Base-by-base conservation (phyloP, 2,329 filamentous ascomycete species). In the Paraconiothyrium brasiliense region DNA sequence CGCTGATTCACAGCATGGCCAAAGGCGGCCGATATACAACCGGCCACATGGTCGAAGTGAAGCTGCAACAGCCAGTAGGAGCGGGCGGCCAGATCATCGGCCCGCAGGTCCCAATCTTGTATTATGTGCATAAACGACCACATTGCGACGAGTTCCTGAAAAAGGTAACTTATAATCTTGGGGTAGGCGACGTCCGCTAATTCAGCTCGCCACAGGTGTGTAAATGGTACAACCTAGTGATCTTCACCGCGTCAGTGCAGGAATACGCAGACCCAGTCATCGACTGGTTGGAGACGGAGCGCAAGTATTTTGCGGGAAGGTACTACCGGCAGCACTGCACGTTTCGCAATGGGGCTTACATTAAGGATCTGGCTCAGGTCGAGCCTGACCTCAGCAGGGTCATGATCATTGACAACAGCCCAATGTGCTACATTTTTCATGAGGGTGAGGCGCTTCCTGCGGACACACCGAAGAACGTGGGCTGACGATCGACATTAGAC, bases 251-350 rank as follows among this genome's bases (percentile, higher is more conserved):
- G 2, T 97, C 93, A 22, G 95, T 99, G 41, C 95, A 99, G 78
- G 95, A 99, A 79, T 99, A 99, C 74, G 95, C 95, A 60, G 95
- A 99, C 78, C 95, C 95, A 0, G 95, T 99, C 59, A 98, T 99
- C 76, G 95, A 99, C 84, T 98, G 94, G 93, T 86, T 99, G 62
- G 95, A 99, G 81, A 90, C 93, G 68, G 95, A 99, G 80, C 89
- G 94, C 73, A 98, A 98, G 81, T 98, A 93, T 82, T 99, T 99
- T 80, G 91, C 92, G 39, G 92, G 90, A 44, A 86, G 95, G 68
- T 98, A 95, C 82, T 99, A 99, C 80, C 88, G 95, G 58, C 95
- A 99, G 78, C 94, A 99, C 80, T 99, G 95, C 83, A 98, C 95
- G 24, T 93, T 93, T 76, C 87, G 95, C 57, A 95, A 97, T 71